Conservation (phyloP, 345 rosid species). For the Brassica juncea region DNA sequence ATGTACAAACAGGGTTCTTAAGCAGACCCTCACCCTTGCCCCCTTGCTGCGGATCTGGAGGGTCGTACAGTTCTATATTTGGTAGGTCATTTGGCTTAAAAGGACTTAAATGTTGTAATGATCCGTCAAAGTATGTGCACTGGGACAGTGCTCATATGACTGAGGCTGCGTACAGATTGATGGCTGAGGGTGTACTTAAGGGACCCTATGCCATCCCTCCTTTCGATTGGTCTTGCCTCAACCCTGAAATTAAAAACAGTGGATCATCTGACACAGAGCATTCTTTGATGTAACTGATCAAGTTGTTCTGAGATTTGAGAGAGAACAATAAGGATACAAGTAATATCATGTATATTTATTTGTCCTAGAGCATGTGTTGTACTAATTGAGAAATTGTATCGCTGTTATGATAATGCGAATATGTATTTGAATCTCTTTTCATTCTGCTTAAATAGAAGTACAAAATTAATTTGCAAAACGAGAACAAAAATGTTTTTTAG, state of each 20-base stretch:
- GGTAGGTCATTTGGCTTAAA: slow-evolving; percentile 22
- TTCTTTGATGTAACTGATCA: background rate
- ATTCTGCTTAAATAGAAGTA: background rate
- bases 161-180: slow-evolving; percentile 32
- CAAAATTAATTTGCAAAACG: background rate
- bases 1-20: slow-evolving; percentile 39
- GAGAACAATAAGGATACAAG: background rate
- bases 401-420: background rate
- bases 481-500: background rate
- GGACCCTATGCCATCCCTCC: slow-evolving; percentile 31
- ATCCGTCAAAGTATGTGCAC: slow-evolving; percentile 42
- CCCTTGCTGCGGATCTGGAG: slow-evolving; percentile 50
- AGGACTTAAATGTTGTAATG: slow-evolving; percentile 23
- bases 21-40: slow-evolving; percentile 6
- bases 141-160: slow-evolving; percentile 54
- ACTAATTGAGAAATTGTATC: background rate
- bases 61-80: slow-evolving; percentile 33
- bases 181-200: slow-evolving; percentile 29
- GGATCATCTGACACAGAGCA: background rate
- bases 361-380: slow-evolving; percentile 10
- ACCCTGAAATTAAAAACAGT: background rate
- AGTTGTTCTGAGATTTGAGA: background rate
- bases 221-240: slow-evolving; percentile 32
- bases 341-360: background rate
- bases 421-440: background rate